Percentiles rank a stretch among this genome's conserved stretches.
phyloP scores from a whole-genome alignment of 257 asterid species.

The Ehretia macrophylla region DNA sequence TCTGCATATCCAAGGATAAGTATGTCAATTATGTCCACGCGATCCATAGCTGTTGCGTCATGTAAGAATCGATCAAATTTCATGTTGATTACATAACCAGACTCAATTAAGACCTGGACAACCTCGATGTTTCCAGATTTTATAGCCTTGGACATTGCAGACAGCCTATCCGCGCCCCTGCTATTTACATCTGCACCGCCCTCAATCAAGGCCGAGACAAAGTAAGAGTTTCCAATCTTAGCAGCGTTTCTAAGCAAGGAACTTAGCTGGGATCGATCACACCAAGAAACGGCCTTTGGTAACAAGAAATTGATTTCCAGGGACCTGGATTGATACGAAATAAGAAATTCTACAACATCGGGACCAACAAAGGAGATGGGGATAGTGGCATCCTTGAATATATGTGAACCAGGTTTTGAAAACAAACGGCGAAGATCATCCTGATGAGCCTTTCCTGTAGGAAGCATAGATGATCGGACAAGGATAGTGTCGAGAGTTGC shows the following conservation, averaged over 20 bases:
- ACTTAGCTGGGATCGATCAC: conserved; percentile 40
- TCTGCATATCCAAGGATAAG: conserved; percentile 40
- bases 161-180: conserved; percentile 16
- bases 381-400: conserved; percentile 62
- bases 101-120: conserved; percentile 43
- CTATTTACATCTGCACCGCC: conserved; percentile 60
- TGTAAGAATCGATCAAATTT: conserved; percentile 39
- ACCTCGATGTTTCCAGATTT: conserved; percentile 37
- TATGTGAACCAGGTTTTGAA: conserved; percentile 55
- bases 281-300: conserved; percentile 42
- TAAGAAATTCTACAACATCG: conserved; percentile 51
- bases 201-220: conserved; percentile 42
- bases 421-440: conserved; percentile 63
- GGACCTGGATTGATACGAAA: conserved; percentile 21
- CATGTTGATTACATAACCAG: conserved; percentile 35
- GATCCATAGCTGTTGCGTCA: conserved; percentile 34
- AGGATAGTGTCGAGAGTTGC: conserved; percentile 39
- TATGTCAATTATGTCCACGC: conserved; percentile 51
- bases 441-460: conserved; percentile 63
- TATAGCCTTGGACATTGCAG: conserved; percentile 45
- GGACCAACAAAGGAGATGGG: conserved; percentile 54
- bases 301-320: conserved; percentile 33
- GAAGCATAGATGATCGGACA: conserved; percentile 67
- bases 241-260: conserved; percentile 45
- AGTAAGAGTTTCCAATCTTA: conserved; percentile 29